These are phyloP conservation scores for Graphilbum sp. DNA, from an alignment of 2,329 filamentous ascomycete genomes.

Conservation along the genomic window DNA sequence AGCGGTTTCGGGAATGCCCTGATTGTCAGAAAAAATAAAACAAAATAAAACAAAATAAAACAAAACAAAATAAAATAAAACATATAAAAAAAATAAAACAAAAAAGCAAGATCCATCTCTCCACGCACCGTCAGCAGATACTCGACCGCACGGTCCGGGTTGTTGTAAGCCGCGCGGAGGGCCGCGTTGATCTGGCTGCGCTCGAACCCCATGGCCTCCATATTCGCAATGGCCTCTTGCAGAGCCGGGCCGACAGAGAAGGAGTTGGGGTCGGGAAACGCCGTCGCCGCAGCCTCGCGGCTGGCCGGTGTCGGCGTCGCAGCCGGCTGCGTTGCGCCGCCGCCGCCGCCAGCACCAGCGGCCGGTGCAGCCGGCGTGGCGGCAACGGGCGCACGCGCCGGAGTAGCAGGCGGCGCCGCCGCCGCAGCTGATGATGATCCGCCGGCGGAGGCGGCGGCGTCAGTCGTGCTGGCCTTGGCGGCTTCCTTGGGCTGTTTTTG, in stretches of 20 bases:
- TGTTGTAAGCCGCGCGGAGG: slow-evolving; percentile 92
- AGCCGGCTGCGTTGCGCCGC: slow-evolving; percentile 25
- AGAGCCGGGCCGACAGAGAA: slow-evolving; percentile 74
- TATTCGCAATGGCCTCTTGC: slow-evolving; percentile 68
- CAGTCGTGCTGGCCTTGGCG: slow-evolving; percentile 14
- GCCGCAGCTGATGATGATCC: no score
- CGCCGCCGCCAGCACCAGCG: slow-evolving; percentile 28
- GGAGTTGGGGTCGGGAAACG: slow-evolving; percentile 58
- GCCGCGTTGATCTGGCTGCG: slow-evolving; percentile 77
- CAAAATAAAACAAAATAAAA: neutral
- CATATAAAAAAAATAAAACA: neutral
- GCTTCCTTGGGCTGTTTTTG: slow-evolving; percentile 61
- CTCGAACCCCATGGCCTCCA: slow-evolving; percentile 96
- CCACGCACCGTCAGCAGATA: slow-evolving; percentile 72
- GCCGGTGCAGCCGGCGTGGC: slow-evolving; percentile 33
- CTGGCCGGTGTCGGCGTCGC: slow-evolving; percentile 28
- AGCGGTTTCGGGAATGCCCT: slow-evolving; percentile 84
- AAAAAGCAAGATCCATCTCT: no score
- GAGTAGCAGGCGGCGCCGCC: slow-evolving; percentile 39
- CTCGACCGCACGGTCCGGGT: slow-evolving; percentile 92
- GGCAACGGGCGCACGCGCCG: slow-evolving; percentile 29
- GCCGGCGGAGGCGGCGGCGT: slow-evolving; percentile 16
- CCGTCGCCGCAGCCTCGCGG: slow-evolving; percentile 12
- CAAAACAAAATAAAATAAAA: neutral
- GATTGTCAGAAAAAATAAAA: neutral